Conservation (phyloP, 768 basidiomycete genomes). For the Tylopilus subfusipes region DNA sequence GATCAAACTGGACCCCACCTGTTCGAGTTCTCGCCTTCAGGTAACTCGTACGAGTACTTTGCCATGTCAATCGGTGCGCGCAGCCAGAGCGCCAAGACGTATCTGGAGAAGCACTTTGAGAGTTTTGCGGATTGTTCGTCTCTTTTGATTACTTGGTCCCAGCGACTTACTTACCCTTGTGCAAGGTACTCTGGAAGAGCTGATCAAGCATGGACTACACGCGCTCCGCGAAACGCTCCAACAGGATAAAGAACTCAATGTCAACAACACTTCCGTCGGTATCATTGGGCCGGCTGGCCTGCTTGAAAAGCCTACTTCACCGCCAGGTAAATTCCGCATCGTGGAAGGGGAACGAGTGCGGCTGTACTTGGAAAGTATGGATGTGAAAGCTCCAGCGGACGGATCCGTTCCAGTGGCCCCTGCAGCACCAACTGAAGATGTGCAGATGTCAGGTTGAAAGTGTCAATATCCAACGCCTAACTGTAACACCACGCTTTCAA, state of each 20-base stretch:
- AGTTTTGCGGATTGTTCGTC: conserved; percentile 78
- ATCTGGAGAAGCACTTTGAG: conserved; percentile 92
- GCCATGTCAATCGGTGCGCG: conserved; percentile 99
- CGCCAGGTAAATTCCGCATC: conserved; percentile 73
- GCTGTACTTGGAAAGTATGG: conserved; percentile 74
- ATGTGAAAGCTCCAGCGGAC: conserved; percentile 56
- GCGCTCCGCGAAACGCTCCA: conserved; percentile 96
- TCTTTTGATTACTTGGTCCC: neutral
- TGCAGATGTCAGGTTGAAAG: conserved; percentile 75
- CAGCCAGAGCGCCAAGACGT: conserved; percentile 98
- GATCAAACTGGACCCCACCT: conserved; percentile 97
- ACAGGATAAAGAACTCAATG: conserved; percentile 94
- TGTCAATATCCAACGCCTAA: conserved; percentile 15
- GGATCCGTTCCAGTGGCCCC: conserved; percentile 38
- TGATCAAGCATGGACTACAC: conserved; percentile 90
- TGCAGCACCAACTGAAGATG: conserved; percentile 55
- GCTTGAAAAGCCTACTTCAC: conserved; percentile 50
- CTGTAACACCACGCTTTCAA: conserved; percentile 8
- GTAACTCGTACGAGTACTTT: conserved; percentile 95
- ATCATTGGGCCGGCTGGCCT: conserved; percentile 75
- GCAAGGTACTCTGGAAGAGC: conserved; percentile 76
- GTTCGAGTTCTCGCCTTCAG: conserved; percentile 97
- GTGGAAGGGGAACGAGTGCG: conserved; percentile 79
- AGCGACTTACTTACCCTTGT: neutral
- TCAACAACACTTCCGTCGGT: conserved; percentile 92